Percentiles rank a stretch among this genome's conserved stretches.
Conservation (phyloP, 805 yeast species). For the Vanderwaltozyma tropicalis region DNA sequence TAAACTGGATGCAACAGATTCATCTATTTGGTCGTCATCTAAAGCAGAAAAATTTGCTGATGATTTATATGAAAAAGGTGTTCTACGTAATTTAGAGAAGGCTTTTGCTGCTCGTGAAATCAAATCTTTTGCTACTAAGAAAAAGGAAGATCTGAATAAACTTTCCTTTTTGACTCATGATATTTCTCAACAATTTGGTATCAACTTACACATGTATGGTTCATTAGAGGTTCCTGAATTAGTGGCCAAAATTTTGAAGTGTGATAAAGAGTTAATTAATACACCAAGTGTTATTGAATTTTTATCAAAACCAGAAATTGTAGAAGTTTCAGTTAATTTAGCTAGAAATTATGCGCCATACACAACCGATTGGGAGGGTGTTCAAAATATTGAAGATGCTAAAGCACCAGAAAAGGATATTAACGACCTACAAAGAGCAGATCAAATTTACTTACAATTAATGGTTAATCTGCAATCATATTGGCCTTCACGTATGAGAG, state of each 20-base stretch:
- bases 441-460: slow-evolving; percentile 70
- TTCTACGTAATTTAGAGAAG: slow-evolving; percentile 72
- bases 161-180: slow-evolving; percentile 70
- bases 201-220: slow-evolving; percentile 74
- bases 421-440: slow-evolving; percentile 73
- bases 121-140: slow-evolving; percentile 38
- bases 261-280: slow-evolving; percentile 61
- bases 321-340: slow-evolving; percentile 62
- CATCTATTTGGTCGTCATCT: slow-evolving; percentile 75
- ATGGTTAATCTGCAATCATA: slow-evolving; percentile 77
- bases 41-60: slow-evolving; percentile 49
- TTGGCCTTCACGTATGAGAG: slow-evolving; percentile 88
- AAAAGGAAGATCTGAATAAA: slow-evolving; percentile 42
- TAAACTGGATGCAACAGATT: slow-evolving; percentile 69
- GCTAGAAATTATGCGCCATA: slow-evolving; percentile 73
- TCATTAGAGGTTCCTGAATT: slow-evolving; percentile 51
- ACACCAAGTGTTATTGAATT: slow-evolving; percentile 76
- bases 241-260: slow-evolving; percentile 58
- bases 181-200: slow-evolving; percentile 88
- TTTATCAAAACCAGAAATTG: slow-evolving; percentile 61
- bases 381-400: slow-evolving; percentile 30
- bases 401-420: slow-evolving; percentile 59
- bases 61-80: slow-evolving; percentile 63
- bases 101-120: slow-evolving; percentile 77
- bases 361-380: slow-evolving; percentile 53